phyloP scores from a whole-genome alignment of 805 yeast genomes.

The Saccharomyces mikatae region DNA sequence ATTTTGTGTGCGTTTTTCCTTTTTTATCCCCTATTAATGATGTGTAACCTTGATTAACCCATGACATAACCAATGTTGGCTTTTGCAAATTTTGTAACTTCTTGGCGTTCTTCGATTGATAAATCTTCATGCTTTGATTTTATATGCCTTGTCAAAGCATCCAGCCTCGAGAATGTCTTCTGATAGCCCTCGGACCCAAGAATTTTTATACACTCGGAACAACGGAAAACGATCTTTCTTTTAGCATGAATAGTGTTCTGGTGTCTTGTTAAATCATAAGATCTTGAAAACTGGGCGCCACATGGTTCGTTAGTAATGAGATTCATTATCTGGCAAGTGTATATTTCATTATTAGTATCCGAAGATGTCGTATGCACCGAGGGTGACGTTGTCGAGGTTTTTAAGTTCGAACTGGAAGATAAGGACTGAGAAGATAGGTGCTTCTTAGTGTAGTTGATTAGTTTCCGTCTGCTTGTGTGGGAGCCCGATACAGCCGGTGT shows the following conservation, averaged over 20 bases:
- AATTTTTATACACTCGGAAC: slow-evolving; percentile 64
- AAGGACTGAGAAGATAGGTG: background rate
- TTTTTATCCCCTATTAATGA: background rate
- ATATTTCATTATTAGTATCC: slow-evolving; percentile 6
- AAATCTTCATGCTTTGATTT: slow-evolving; percentile 72
- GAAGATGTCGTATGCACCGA: background rate
- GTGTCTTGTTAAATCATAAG: slow-evolving; percentile 89
- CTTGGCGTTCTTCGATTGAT: slow-evolving; percentile 50
- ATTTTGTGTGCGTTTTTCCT: background rate
- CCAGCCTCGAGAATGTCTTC: slow-evolving; percentile 87
- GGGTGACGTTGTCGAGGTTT: background rate
- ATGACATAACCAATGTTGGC: slow-evolving; percentile 59
- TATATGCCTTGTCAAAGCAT: slow-evolving; percentile 88
- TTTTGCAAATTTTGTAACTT: slow-evolving; percentile 66
- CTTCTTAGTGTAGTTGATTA: background rate
- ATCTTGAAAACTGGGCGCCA: slow-evolving; percentile 64
- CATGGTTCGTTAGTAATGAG: slow-evolving; percentile 26
- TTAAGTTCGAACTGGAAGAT: background rate
- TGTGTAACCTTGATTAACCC: slow-evolving; percentile 1
- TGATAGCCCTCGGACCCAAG: slow-evolving; percentile 38
- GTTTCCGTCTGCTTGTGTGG: background rate
- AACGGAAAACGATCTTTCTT: slow-evolving; percentile 75
- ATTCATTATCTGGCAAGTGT: slow-evolving; percentile 19
- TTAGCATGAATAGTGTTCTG: slow-evolving; percentile 94
- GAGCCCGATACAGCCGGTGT: background rate